Base-by-base conservation (phyloP, 371 early-diverging fungal species). In the Circinella umbellata region DNA sequence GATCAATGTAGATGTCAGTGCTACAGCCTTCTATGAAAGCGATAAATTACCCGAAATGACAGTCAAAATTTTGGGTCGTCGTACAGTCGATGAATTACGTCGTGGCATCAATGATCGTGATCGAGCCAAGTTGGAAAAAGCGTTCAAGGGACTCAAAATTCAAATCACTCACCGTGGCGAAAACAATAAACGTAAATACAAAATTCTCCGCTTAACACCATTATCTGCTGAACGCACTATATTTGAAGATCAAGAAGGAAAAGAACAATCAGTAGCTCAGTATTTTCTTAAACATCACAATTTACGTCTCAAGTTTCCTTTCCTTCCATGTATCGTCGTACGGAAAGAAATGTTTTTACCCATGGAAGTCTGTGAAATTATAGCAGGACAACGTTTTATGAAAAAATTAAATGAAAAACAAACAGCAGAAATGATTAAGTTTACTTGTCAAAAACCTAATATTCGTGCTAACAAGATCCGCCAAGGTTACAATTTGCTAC, bases 351-450 rank as follows among this genome's bases (percentile, higher is more conserved):
- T 86, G 46, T 89, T 83, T 72, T 78, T 98, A 51, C 98, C 99
- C 42, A 88, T 98, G 85, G 98, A 98, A 81, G 88, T 96, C 49
- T 97, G 98, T 84, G 87, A 89, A 39, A 82, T 98, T 27, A 76
- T 91, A n/a, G 84, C 89, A 66, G 95, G 94, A 62, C 96, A 96
- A 84, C 88, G 94, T 42, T 89, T 88, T 72, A 75, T 86, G 72
- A 86, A 92, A 75, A 94, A 94, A 77, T 81, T 95, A 20, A 91
- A 93, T 71, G 95, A 95, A 61, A 86, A 84, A 59, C 92, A 97
- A 84, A 97, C 97, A 0, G 92, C 95, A 0, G 95, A 96, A 69
- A 97, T 98, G 96, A 95, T 98, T 78, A 93, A 90, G 72, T 94
- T 95, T 74, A 94, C 96, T 4, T 92, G 94, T 75, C 92, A 93